Percentiles rank a stretch among this genome's conserved stretches.
Evolutionary conservation across 192 early-diverging fungal genomes (phyloP).

Genomic region (Diversispora epigaea): DNA sequence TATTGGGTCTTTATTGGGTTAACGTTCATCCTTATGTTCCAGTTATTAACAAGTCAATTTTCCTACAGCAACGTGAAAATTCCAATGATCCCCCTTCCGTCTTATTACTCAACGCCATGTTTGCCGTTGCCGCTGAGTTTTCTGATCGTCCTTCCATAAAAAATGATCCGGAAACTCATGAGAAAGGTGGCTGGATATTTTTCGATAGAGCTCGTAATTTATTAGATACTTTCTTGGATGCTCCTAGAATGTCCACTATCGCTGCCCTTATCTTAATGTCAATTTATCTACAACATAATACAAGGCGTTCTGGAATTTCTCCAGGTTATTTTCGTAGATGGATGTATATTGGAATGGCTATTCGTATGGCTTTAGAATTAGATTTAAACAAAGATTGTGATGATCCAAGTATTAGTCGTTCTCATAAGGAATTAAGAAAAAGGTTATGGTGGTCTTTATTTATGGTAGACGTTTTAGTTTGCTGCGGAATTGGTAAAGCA

Average conservation of each 20-base stretch:
- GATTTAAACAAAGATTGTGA: slow-evolving; percentile 29
- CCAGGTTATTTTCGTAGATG: slow-evolving; percentile 23
- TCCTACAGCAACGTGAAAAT: slow-evolving; percentile 14
- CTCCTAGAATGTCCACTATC: slow-evolving; percentile 25
- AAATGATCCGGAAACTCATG: not conserved
- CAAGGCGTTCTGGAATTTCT: not conserved
- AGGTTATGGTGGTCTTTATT: slow-evolving; percentile 33
- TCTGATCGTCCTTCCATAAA: slow-evolving; percentile 4
- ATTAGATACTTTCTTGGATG: slow-evolving; percentile 24
- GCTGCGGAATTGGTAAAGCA: slow-evolving; percentile 11
- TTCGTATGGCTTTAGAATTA: slow-evolving; percentile 29
- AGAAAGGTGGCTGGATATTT: not conserved
- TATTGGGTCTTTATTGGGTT: slow-evolving; percentile 22
- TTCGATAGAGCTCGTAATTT: slow-evolving; percentile 12
- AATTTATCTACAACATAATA: slow-evolving; percentile 25
- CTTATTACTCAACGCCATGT: slow-evolving; percentile 23
- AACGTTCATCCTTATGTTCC: slow-evolving; percentile 32
- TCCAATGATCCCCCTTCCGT: slow-evolving; percentile 1
- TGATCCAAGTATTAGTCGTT: not conserved
- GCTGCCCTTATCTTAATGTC: slow-evolving; percentile 28
- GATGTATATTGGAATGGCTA: slow-evolving; percentile 29
- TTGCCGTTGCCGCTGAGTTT: slow-evolving; percentile 17
- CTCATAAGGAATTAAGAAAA: slow-evolving; percentile 25
- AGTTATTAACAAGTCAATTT: slow-evolving; percentile 9
- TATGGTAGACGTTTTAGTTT: slow-evolving; percentile 32